These are phyloP conservation scores for Taxillus chinensis DNA, from an alignment of 164 flowering plant species.

Conservation along the genomic window DNA sequence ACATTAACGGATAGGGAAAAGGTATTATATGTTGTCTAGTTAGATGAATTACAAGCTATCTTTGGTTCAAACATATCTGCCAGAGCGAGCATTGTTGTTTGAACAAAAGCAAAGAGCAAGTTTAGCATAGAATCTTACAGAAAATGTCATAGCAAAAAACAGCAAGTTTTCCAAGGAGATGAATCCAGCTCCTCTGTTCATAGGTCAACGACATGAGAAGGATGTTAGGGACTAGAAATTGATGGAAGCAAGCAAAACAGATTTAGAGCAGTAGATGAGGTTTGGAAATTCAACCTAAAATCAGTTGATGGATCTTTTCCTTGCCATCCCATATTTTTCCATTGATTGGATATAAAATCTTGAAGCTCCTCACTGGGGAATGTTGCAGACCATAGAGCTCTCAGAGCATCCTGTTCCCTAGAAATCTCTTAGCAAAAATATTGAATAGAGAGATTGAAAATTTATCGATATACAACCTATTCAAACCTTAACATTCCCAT, in stretches of 20 bases:
- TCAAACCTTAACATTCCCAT: too few relatives aligned
- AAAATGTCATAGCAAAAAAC: conserved; percentile 82
- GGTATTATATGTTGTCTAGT: too few relatives aligned
- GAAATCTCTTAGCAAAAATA: neutral
- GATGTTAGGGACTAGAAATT: neutral
- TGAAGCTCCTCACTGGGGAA: conserved; percentile 66
- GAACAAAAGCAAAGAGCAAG: neutral
- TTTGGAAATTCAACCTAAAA: conserved; percentile 50
- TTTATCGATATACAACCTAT: neutral
- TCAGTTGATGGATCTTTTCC: conserved; percentile 95
- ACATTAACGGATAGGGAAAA: conserved; percentile 7
- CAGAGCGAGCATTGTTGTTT: too few relatives aligned
- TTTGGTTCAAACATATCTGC: neutral
- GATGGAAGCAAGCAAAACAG: neutral
- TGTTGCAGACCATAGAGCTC: conserved; percentile 75
- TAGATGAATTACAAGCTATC: too few relatives aligned
- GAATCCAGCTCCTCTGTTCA: conserved; percentile 84
- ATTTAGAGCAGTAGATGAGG: neutral
- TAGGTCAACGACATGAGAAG: neutral
- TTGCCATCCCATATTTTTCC: conserved; percentile 99
- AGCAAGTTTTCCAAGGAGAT: conserved; percentile 84
- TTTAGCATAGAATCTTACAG: conserved; percentile 39
- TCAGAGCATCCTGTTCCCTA: conserved; percentile 55
- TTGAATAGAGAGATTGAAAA: neutral
- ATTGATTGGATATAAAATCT: conserved; percentile 72